Percentiles rank a stretch among this genome's conserved stretches.
Conservation (phyloP, 179 eudicot species). For the Silene coronaria region DNA sequence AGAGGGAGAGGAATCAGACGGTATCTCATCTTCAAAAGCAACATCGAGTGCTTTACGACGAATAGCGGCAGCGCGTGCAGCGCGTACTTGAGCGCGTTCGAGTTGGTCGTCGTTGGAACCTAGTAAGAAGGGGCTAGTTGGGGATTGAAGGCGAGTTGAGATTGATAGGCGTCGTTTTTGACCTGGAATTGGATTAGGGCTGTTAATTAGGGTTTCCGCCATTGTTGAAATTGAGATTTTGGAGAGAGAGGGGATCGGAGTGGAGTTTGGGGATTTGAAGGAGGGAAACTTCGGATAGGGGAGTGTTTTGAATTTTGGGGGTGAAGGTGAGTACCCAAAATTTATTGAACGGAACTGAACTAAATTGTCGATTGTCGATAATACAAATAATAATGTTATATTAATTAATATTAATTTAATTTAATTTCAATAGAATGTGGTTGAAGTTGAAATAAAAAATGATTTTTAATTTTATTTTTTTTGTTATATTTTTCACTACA, state of each 20-base stretch:
- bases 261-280: neutral
- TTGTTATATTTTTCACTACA: too few species aligned
- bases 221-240: slow-evolving; percentile 29
- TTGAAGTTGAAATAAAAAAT: too few species aligned
- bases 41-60: slow-evolving; percentile 46
- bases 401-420: too few species aligned
- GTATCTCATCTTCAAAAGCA: slow-evolving; percentile 21
- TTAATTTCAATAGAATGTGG: too few species aligned
- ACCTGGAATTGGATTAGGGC: slow-evolving; percentile 32
- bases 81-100: slow-evolving; percentile 92
- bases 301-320: neutral
- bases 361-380: too few species aligned
- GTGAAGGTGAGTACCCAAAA: too few species aligned
- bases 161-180: slow-evolving; percentile 33
- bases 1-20: slow-evolving; percentile 19
- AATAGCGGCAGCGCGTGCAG: slow-evolving; percentile 68
- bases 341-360: too few species aligned
- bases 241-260: too few species aligned
- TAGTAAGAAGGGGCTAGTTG: slow-evolving; percentile 54
- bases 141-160: slow-evolving; percentile 44
- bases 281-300: neutral
- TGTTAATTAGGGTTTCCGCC: slow-evolving; percentile 54
- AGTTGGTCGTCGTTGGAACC: slow-evolving; percentile 76
- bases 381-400: too few species aligned
- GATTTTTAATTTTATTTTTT: too few species aligned